These are phyloP conservation scores for Claviceps maximensis DNA, from an alignment of 2,329 filamentous ascomycete genomes.

Conservation along the genomic window DNA sequence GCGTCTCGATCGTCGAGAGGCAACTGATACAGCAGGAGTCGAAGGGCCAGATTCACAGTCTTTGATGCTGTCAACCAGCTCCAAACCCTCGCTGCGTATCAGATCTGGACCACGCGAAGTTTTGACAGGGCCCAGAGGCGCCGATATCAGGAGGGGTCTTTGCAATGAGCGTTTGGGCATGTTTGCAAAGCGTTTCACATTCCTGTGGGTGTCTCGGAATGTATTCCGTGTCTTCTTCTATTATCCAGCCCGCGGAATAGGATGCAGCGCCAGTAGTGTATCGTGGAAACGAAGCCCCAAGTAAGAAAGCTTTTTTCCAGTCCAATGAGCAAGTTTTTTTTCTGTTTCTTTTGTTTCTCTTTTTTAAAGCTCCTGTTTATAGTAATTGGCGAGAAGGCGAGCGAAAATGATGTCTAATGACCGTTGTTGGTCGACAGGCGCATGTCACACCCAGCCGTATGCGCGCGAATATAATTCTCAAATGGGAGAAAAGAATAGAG, in stretches of 20 bases:
- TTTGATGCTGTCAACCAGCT: conserved; percentile 23
- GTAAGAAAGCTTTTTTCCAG: not conserved
- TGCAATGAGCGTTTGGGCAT: conserved; percentile 8
- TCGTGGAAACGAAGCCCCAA: not conserved
- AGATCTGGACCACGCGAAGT: conserved; percentile 23
- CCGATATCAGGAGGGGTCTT: conserved; percentile 21
- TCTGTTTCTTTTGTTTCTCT: too few species aligned
- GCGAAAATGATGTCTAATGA: not conserved
- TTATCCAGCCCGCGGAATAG: not conserved
- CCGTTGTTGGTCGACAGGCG: not conserved
- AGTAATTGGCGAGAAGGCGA: not conserved
- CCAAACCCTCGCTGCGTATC: conserved; percentile 20
- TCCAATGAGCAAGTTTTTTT: too few species aligned
- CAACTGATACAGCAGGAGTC: not conserved
- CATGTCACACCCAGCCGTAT: not conserved
- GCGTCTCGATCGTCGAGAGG: conserved; percentile 8
- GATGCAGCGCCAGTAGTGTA: not conserved
- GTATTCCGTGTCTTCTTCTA: not conserved
- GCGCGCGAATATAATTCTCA: not conserved
- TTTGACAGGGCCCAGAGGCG: conserved; percentile 24
- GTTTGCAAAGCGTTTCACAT: not conserved
- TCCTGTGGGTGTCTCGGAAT: not conserved
- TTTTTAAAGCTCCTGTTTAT: not conserved
- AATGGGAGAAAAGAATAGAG: too few species aligned
- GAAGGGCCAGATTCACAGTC: conserved; percentile 15